Percentiles rank a stretch among this genome's conserved stretches.
phyloP scores from a whole-genome alignment of 2,329 filamentous ascomycete species.

The Grosmannia huntii region DNA sequence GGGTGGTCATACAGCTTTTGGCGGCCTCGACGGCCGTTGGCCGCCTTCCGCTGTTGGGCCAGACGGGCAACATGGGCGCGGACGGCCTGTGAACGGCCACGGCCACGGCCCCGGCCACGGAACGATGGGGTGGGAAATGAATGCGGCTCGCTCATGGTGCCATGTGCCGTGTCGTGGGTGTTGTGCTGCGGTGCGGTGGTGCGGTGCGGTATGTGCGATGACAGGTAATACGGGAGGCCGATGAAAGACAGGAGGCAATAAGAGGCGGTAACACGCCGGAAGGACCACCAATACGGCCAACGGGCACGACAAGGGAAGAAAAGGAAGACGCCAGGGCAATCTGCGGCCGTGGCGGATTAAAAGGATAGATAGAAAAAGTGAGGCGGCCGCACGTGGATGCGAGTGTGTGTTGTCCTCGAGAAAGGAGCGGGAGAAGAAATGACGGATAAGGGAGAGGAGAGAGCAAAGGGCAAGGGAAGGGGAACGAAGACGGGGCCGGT shows the following conservation, averaged over 20 bases:
- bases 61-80: conserved; percentile 12
- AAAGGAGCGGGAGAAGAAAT: background rate
- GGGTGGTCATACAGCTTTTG: conserved; percentile 43
- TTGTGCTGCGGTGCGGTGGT: background rate
- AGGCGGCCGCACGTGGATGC: background rate
- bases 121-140: conserved; percentile 7
- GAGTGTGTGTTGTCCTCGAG: background rate
- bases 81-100: conserved; percentile 20
- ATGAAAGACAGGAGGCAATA: background rate
- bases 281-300: background rate
- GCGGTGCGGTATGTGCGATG: background rate
- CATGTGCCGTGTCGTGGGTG: conserved; percentile 6
- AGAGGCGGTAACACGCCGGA: background rate
- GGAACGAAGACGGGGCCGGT: background rate
- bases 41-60: conserved; percentile 23
- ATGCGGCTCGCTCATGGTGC: conserved; percentile 13
- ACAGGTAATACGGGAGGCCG: background rate
- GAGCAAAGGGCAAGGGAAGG: background rate
- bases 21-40: conserved; percentile 31
- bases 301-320: background rate
- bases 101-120: conserved; percentile 18
- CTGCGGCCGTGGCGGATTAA: background rate
- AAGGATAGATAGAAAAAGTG: background rate
- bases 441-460: background rate
- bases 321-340: background rate